Percentiles rank a stretch among this genome's conserved stretches.
phyloP scores from a whole-genome alignment of 331 rosid species.

The Prunus yedoensis region DNA sequence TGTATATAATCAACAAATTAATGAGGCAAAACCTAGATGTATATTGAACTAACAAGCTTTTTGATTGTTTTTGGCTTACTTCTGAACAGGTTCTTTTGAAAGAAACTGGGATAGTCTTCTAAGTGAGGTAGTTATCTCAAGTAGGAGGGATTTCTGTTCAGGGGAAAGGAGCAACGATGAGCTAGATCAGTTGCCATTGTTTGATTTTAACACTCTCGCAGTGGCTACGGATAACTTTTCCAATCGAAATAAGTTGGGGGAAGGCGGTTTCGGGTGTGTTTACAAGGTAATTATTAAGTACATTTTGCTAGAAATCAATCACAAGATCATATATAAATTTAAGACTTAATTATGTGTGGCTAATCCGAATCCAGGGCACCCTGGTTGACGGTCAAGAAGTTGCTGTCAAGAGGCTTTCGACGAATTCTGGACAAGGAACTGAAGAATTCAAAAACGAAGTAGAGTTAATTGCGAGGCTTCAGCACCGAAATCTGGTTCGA shows the following conservation, averaged over 20 bases:
- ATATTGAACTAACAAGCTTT: neutral
- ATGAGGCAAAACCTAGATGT: neutral
- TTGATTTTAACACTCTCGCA: neutral
- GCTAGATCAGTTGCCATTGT: conserved; percentile 50
- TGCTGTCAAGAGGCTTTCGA: conserved; percentile 46
- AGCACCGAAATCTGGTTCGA: conserved; percentile 75
- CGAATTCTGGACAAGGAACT: conserved; percentile 60
- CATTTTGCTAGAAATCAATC: neutral
- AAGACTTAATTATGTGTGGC: neutral
- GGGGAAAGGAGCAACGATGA: conserved; percentile 55
- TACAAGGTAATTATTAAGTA: conserved; percentile 23
- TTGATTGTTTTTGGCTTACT: conserved; percentile 7
- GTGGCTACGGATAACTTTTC: conserved; percentile 24
- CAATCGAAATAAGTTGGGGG: conserved; percentile 24
- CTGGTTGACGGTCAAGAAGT: conserved; percentile 55
- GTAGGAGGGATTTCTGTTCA: conserved; percentile 39
- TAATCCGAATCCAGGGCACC: conserved; percentile 47
- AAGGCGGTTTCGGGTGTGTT: conserved; percentile 35
- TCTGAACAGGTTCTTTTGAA: conserved; percentile 43
- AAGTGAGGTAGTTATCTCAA: conserved; percentile 44
- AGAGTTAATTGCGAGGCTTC: conserved; percentile 70
- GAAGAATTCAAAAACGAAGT: conserved; percentile 78
- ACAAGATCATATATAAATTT: neutral
- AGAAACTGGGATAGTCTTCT: conserved; percentile 48
- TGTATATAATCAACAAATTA: neutral